A percentile compares a stretch with the other conserved stretches of the same genome.
Conservation (phyloP, 768 basidiomycete genomes). For the Cyclocybe cylindracea region DNA sequence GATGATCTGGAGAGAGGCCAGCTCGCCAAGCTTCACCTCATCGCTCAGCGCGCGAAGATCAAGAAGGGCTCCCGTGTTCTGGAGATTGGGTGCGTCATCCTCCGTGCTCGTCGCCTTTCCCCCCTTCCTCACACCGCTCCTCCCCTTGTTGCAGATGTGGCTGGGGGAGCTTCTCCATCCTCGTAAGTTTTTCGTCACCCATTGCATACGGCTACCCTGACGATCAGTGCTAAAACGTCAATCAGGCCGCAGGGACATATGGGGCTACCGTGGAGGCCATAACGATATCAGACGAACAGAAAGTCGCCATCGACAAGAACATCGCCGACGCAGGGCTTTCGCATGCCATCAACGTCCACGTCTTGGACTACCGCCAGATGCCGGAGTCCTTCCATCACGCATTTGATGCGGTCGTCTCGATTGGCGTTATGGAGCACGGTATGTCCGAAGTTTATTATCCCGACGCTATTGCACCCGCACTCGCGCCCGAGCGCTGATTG, state of each 20-base stretch:
- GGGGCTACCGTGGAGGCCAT: conserved; percentile 12
- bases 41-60: conserved; percentile 7
- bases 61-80: conserved; percentile 8
- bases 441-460: background rate
- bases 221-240: too few relatives aligned
- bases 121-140: background rate
- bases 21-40: conserved; percentile 11
- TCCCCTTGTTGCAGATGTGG: conserved; percentile 4
- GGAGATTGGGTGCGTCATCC: conserved; percentile 8
- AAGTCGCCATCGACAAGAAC: conserved; percentile 5
- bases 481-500: too few relatives aligned
- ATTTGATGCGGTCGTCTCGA: conserved; percentile 12
- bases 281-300: conserved; percentile 11
- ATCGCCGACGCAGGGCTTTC: conserved; percentile 10
- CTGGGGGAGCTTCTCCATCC: conserved; percentile 14
- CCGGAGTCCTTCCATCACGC: conserved; percentile 9
- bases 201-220: background rate
- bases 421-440: conserved; percentile 16
- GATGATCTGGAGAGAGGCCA: conserved; percentile 14
- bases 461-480: background rate
- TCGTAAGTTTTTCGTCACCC: background rate
- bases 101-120: background rate
- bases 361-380: conserved; percentile 13
- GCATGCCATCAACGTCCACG: conserved; percentile 11
- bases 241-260: conserved; percentile 8